Percentiles rank a stretch among this genome's conserved stretches.
Evolutionary conservation across 805 yeast species (phyloP).

Genomic region (Cephaloascus albidus): DNA sequence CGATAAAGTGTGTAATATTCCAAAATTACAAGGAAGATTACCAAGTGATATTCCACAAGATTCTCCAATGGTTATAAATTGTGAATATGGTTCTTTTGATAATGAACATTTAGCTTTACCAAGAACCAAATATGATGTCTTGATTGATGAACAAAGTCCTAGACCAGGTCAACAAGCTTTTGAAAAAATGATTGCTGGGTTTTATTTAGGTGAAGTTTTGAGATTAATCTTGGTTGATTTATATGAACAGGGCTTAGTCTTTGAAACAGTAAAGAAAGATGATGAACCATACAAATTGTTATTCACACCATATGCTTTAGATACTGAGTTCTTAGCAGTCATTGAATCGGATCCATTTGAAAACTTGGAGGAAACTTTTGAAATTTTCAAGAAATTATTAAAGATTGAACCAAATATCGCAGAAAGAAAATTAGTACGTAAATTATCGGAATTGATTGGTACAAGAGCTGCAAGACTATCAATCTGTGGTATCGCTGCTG

Average conservation of each 20-base stretch:
- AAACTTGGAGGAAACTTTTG: slow-evolving; percentile 32
- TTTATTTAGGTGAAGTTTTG: slow-evolving; percentile 36
- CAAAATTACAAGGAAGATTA: slow-evolving; percentile 30
- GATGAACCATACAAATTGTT: slow-evolving; percentile 22
- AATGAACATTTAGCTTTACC: slow-evolving; percentile 33
- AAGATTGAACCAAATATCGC: slow-evolving; percentile 25
- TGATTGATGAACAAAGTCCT: slow-evolving; percentile 31
- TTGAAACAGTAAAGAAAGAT: slow-evolving; percentile 8
- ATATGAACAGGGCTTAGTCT: too few relatives aligned
- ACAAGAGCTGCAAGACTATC: slow-evolving; percentile 34
- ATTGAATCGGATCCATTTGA: slow-evolving; percentile 38
- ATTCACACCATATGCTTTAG: slow-evolving; percentile 28
- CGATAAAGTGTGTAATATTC: slow-evolving; percentile 27
- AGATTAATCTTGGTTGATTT: slow-evolving; percentile 31
- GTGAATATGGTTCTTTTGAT: slow-evolving; percentile 39
- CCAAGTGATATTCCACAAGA: slow-evolving; percentile 19
- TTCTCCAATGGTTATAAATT: slow-evolving; percentile 36
- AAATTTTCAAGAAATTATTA: slow-evolving; percentile 22
- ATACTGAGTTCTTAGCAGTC: slow-evolving; percentile 34
- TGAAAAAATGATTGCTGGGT: slow-evolving; percentile 39
- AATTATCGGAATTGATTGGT: slow-evolving; percentile 32
- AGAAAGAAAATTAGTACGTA: slow-evolving; percentile 31
- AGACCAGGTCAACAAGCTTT: slow-evolving; percentile 37
- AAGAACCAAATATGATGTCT: slow-evolving; percentile 30
- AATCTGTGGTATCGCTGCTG: slow-evolving; percentile 38